Base-by-base conservation (phyloP, 1,139 yeast species). In the Yamadazyma spencermartinsiae region DNA sequence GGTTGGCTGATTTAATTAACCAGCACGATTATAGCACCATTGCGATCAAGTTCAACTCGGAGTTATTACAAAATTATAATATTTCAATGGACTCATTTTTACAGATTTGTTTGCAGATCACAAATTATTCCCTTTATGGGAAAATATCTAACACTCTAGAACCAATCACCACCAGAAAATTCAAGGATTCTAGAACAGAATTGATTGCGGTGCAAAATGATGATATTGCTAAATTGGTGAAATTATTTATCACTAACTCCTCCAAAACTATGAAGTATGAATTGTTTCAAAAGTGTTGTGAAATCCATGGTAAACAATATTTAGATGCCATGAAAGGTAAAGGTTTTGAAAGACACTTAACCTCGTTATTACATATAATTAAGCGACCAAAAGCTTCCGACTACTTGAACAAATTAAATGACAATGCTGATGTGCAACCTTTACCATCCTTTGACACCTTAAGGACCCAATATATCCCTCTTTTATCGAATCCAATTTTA, bases 91-190 rank as follows among this genome's bases (percentile, higher is more conserved):
- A 85, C 61, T 80, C 88, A 0, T 66, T 83, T 56, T 63, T 84
- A 36, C 94, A 85, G 56, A 60, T 83, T 26, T 75, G 83, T 28
- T 66, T 84, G 44, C 92, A 84, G 56, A 72, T 84, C 28, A 79
- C 90, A 1, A 79, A 82, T 55, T 84, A 82, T 59, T 83, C 89
- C 0, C 59, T 85, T 26, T 85, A 85, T 50, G 94, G 94, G 3
- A 78, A 73, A 49, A 65, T 81, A 54, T 79, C 79, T 6, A 80
- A 83, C 41, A 74, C 87, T 1, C 68, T 81, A 42, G 94, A 85
- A 54, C 90, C 90, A 2, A 79, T 84, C 11, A 80, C 88, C 8
- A 84, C 90, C 2, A 68, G 92, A 45, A 71, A 71, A 46, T 85
- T 82, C 58, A 69, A 68, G 44, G 82, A 82, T 55, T 72, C 88